Base-by-base conservation (phyloP, 352 stramenopile species). In the Pythium folliculosum region DNA sequence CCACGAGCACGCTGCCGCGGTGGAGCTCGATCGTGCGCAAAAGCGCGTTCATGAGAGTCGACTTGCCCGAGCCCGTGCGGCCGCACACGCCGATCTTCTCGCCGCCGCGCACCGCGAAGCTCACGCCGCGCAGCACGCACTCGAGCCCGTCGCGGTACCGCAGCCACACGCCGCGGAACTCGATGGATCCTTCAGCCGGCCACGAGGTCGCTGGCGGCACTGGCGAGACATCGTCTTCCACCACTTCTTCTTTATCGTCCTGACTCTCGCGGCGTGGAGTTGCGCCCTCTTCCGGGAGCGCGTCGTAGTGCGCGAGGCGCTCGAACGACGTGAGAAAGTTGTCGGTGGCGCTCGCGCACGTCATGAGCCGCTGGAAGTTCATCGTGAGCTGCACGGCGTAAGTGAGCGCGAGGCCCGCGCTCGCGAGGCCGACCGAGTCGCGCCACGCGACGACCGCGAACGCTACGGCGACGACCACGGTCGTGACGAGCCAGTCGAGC, bases 311-410 rank as follows among this genome's bases (percentile, higher is more conserved):
- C 22, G 65, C 54, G 37, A 86, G 59, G 10, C 77, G 71, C 71
- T 98, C 94, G 5, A 98, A 90, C 45, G 53, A 70, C 16, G 72
- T 78, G 22, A 78, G 63, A 19, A 69, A 65, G 43, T 76, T 76
- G n/a, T 78, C 72, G 4, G 69, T 65, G 23, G 47, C 45, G 21
- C 57, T 70, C n/a, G 45, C 44, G 32, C 84, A 79, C 25, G 97
- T 91, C 80, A 98, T 98, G 61, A 84, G 88, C 80, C 95, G 97
- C 67, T 97, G 96, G 53, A 97, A 82, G 23, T 76, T 77, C 63
- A 88, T 87, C 30, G 95, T 98, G 19, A 98, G 74, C 40, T 75
- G 77, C 1, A 96, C 60, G 1, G 94, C 83, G 77, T 97, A 98
- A 25, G 86, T 96, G 37, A 98, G 81, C 14, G 83, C 78, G 19